phyloP scores from a whole-genome alignment of 202 grass and related monocot genomes.

The Brachypodium distachyon region DNA sequence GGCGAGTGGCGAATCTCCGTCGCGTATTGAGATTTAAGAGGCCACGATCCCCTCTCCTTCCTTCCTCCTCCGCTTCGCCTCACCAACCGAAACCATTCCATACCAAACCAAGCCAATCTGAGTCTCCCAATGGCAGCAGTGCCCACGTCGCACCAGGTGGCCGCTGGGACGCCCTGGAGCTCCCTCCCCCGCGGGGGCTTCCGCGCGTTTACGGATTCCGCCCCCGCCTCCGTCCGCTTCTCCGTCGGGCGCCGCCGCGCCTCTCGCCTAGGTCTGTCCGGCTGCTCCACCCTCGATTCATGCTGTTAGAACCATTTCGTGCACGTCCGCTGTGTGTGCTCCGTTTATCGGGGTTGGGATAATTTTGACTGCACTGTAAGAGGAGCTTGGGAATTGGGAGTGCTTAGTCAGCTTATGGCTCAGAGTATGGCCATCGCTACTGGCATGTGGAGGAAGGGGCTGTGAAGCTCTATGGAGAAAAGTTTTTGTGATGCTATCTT shows the following conservation, averaged over 20 bases:
- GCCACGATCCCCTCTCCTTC: not conserved
- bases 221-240: conserved; percentile 44
- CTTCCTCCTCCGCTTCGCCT: conserved; percentile 2
- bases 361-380: not conserved
- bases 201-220: conserved; percentile 18
- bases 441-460: not conserved
- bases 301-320: not conserved
- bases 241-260: conserved; percentile 37
- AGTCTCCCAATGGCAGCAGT: conserved; percentile 20
- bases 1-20: conserved; percentile 32
- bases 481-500: not conserved
- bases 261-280: conserved; percentile 30
- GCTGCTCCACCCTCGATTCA: not conserved
- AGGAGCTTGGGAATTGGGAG: not conserved
- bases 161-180: conserved; percentile 13
- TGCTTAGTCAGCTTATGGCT: not conserved
- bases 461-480: not conserved
- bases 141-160: conserved; percentile 28
- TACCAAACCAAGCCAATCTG: conserved; percentile 7
- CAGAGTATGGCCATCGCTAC: not conserved
- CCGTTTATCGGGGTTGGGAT: not conserved
- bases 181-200: conserved; percentile 9
- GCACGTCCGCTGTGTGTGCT: not conserved
- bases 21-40: conserved; percentile 53
- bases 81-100: conserved; percentile 31